Percentiles rank a stretch among this genome's conserved stretches.
Evolutionary conservation across 345 rosid species (phyloP).

Genomic region (Draba incana): DNA sequence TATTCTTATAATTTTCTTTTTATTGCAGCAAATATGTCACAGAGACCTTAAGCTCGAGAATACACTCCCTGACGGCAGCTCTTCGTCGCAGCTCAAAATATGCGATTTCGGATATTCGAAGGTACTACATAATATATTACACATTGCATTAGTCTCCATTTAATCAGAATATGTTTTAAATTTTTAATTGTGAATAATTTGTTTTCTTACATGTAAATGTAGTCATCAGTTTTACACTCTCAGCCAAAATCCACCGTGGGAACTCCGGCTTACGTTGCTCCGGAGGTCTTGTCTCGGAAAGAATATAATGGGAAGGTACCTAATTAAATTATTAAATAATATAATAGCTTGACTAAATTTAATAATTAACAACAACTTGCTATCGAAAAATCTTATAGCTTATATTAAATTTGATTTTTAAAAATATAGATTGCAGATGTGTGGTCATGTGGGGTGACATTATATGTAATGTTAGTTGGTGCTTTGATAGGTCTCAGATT

Average conservation of each 20-base stretch:
- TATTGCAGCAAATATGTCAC: constrained; percentile 77
- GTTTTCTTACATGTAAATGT: not conserved
- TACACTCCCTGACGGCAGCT: constrained; percentile 81
- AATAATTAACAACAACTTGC: constrained; percentile 31
- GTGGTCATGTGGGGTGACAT: constrained; percentile 90
- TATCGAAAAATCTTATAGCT: not conserved
- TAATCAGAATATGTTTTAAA: not conserved
- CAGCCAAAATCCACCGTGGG: constrained; percentile 98
- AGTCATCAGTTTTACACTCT: constrained; percentile 88
- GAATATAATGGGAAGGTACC: constrained; percentile 86
- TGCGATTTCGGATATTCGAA: constrained; percentile 93
- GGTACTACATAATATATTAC: constrained; percentile 40
- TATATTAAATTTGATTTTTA: not conserved
- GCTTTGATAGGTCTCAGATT: too few relatives aligned
- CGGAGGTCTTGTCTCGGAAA: constrained; percentile 71
- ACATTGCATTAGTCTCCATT: not conserved
- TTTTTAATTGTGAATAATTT: not conserved
- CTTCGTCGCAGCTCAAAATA: constrained; percentile 77
- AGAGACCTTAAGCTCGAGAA: constrained; percentile 95
- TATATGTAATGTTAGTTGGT: constrained; percentile 85
- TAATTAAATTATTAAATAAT: not conserved
- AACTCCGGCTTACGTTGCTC: constrained; percentile 92
- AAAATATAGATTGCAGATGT: constrained; percentile 70
- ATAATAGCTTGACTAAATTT: not conserved
- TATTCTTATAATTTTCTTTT: not conserved